Evolutionary conservation across 371 early-diverging fungal genomes (phyloP), one percentile per base, ranked within the genome.

Genomic region (Mortierella sp.): DNA sequence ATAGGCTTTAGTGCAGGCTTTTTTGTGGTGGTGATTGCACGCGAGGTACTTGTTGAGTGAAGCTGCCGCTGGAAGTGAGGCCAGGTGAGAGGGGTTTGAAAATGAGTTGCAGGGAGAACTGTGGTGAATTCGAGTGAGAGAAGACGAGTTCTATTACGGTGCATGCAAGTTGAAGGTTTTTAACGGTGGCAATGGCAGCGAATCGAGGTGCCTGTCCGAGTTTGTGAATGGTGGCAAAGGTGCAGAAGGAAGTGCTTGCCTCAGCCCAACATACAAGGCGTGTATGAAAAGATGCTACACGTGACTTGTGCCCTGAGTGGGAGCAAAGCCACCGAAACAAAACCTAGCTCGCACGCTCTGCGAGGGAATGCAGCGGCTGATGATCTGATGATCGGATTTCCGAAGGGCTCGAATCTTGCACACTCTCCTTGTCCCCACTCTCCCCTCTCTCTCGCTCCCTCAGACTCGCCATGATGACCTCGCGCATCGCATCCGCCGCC

Each of bases 401-500:
- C 81, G 81, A 81, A 65, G 56, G 56, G 58, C 18, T 44, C 48
- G 63, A 56, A 74, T 77, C 74, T 72, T 56, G 71, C 76, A 70
- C 43, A 70, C 43, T 27, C 51, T 51, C 51, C 21, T 77, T 75
- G 49, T 74, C 58, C 56, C 55, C 73, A 74, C 68, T 68, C 71
- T 72, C 77, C 77, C 75, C 48, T 71, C 70, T 75, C 71, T 56
- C 70, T 56, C 51, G 49, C 63, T 63, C 60, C 75, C 68, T 16
- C 41, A 58, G 56, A 49, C 41, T 58, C 79, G 75, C 49, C 55
- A 81, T 82, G 74, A 81, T 83, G 84, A 54, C 84, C 77, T 80
- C 83, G 78, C 83, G 87, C 80, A 83, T 87, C 84, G 84, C 88
- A 76, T 68, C 84, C 70, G 38, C 84, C 60, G 84, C 84, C 49